Conservation (phyloP, 352 stramenopile genomes). For the Phytophthora pluvialis region DNA sequence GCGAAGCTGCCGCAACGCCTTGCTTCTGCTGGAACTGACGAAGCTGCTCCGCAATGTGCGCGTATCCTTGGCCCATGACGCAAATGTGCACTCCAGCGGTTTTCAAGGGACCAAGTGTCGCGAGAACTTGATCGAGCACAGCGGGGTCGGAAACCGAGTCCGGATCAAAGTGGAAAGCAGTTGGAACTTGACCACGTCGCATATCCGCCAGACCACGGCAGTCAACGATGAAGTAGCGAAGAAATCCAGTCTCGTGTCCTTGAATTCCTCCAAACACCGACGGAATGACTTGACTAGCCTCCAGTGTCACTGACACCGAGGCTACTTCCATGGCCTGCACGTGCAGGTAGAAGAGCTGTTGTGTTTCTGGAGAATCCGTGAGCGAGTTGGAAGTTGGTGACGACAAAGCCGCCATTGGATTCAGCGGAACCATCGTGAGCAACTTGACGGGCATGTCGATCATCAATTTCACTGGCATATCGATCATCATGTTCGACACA, state of each 20-base stretch:
- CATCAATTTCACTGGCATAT: conserved; percentile 77
- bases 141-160: conserved; percentile 57
- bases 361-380: conserved; percentile 37
- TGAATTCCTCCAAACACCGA: conserved; percentile 79
- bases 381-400: conserved; percentile 31
- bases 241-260: conserved; percentile 39
- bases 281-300: conserved; percentile 65
- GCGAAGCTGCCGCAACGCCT: conserved; percentile 31
- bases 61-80: conserved; percentile 83
- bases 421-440: conserved; percentile 36
- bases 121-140: conserved; percentile 70
- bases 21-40: conserved; percentile 46
- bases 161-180: conserved; percentile 79
- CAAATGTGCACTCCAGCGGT: conserved; percentile 69
- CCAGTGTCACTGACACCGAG: conserved; percentile 64
- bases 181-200: conserved; percentile 64
- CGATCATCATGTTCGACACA: conserved; percentile 69
- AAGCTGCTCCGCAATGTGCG: conserved; percentile 66
- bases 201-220: conserved; percentile 61
- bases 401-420: conserved; percentile 38
- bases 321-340: conserved; percentile 56
- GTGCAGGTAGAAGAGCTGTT: conserved; percentile 68
- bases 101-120: conserved; percentile 71
- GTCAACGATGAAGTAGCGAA: conserved; percentile 84
- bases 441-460: conserved; percentile 44